Conservation (phyloP, 139 green algal species). For the Chlorella sp. region DNA sequence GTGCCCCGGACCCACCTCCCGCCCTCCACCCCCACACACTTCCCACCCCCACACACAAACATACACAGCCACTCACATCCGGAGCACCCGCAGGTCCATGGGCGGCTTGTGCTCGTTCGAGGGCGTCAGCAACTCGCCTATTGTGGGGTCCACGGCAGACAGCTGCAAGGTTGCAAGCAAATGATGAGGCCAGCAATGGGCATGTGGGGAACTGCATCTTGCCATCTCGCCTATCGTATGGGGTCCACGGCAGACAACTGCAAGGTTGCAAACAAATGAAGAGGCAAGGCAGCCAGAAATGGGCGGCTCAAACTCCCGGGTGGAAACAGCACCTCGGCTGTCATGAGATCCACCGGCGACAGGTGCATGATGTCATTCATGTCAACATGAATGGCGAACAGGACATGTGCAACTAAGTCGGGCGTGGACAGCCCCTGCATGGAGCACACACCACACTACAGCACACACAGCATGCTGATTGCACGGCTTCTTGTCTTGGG, state of each 20-base stretch:
- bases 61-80: slow-evolving; percentile 4
- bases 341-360: too few relatives aligned
- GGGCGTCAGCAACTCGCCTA: not conserved
- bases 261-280: not conserved
- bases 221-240: not conserved
- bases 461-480: too few relatives aligned
- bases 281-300: too few relatives aligned
- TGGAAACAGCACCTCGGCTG: too few relatives aligned
- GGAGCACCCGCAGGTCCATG: slow-evolving; percentile 32
- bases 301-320: too few relatives aligned
- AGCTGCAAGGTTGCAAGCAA: slow-evolving; percentile 15
- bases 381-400: too few relatives aligned
- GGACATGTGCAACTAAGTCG: too few relatives aligned
- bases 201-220: not conserved
- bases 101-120: slow-evolving; percentile 23
- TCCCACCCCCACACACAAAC: not conserved
- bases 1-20: not conserved
- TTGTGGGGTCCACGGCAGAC: not conserved
- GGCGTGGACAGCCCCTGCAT: too few relatives aligned
- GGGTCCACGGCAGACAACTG: not conserved
- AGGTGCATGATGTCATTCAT: too few relatives aligned
- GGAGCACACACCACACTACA: too few relatives aligned
- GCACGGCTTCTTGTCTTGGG: too few relatives aligned
- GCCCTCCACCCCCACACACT: too few relatives aligned
- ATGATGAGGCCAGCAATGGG: not conserved